Evolutionary conservation across 1,284 basidiomycete genomes (phyloP).

Genomic region (Austroboletus niveus): DNA sequence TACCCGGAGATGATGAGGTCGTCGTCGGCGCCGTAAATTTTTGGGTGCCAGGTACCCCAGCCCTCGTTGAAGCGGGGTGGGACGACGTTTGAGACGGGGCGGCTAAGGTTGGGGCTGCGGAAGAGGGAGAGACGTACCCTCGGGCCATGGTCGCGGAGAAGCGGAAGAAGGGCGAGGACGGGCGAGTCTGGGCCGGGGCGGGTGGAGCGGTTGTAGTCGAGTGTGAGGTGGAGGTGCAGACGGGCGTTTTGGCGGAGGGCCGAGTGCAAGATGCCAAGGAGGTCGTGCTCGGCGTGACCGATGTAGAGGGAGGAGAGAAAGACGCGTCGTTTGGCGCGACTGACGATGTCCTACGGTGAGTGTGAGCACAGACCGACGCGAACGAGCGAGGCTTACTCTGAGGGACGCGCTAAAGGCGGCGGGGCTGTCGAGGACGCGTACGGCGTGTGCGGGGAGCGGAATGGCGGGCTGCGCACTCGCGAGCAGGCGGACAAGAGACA

Average conservation of each 20-base stretch:
- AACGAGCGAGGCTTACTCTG: constrained; percentile 32
- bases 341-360: constrained; percentile 67
- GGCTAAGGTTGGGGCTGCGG: constrained; percentile 81
- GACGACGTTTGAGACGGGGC: constrained; percentile 72
- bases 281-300: constrained; percentile 63
- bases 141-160: constrained; percentile 70
- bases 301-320: constrained; percentile 88
- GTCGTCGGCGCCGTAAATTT: constrained; percentile 93
- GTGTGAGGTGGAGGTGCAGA: constrained; percentile 72
- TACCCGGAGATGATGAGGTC: constrained; percentile 92
- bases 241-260: constrained; percentile 59
- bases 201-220: constrained; percentile 92
- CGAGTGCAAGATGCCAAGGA: neutral
- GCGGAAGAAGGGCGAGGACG: constrained; percentile 69
- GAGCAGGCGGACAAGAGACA: constrained; percentile 23
- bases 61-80: constrained; percentile 97
- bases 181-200: constrained; percentile 78
- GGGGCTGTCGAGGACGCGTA: constrained; percentile 40
- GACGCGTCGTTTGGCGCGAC: constrained; percentile 69
- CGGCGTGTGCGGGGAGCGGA: constrained; percentile 30
- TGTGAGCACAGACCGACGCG: neutral
- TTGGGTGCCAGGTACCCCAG: constrained; percentile 98
- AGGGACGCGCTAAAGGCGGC: constrained; percentile 38
- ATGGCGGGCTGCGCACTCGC: constrained; percentile 41
- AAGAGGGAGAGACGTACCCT: constrained; percentile 81